Conservation (phyloP, 2,329 filamentous ascomycete species). For the Colletotrichum horii region DNA sequence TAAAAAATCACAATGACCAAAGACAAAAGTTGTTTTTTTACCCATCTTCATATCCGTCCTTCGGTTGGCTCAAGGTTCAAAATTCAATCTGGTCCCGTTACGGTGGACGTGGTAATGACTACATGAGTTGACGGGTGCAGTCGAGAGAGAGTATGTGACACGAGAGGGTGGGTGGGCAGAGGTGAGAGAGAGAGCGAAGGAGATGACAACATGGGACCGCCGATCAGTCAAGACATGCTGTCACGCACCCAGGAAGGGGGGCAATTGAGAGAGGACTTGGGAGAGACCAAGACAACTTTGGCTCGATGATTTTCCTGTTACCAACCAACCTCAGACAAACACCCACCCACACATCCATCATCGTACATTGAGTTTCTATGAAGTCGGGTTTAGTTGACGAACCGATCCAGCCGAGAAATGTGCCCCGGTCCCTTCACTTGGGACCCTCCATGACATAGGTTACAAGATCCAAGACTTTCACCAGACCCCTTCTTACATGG, state of each 20-base stretch:
- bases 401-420: background rate
- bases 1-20: background rate
- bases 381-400: background rate
- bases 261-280: background rate
- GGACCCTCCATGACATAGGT: background rate
- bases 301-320: background rate
- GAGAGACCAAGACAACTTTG: background rate
- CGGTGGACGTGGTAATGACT: background rate
- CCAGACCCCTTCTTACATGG: background rate
- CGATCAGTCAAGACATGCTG: background rate
- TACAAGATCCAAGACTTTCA: background rate
- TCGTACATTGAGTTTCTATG: background rate
- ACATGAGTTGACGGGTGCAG: background rate
- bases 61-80: background rate
- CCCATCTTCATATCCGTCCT: background rate
- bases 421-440: background rate
- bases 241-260: background rate
- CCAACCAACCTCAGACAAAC: constrained; percentile 4
- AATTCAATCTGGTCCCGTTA: background rate
- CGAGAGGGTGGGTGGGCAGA: background rate
- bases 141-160: background rate
- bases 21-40: background rate
- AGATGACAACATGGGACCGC: background rate
- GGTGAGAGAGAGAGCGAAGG: background rate
- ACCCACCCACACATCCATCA: background rate